Evolutionary conservation across 169 alveolate species (phyloP).

Genomic region (Plasmodium sp.): DNA sequence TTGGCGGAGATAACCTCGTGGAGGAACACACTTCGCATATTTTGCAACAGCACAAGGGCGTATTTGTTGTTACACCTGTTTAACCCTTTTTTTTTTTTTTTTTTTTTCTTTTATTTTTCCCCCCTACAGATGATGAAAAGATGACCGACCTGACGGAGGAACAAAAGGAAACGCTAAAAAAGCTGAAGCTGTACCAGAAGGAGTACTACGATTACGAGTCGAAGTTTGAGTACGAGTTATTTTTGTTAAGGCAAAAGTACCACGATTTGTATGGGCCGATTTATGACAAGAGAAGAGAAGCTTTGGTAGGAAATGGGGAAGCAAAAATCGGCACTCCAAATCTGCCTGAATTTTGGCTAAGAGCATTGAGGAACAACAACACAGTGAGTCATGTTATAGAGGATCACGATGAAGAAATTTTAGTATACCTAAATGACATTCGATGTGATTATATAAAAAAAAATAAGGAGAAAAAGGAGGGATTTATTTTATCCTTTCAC

Average conservation of each 20-base stretch:
- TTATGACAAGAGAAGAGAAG: conserved; percentile 78
- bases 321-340: conserved; percentile 66
- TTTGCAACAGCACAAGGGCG: not conserved
- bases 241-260: conserved; percentile 83
- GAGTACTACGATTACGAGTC: conserved; percentile 83
- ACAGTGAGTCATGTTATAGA: conserved; percentile 83
- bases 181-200: conserved; percentile 79
- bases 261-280: conserved; percentile 82
- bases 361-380: conserved; percentile 86
- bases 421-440: conserved; percentile 83
- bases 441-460: conserved; percentile 85
- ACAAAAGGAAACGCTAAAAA: conserved; percentile 79
- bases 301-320: conserved; percentile 67
- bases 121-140: conserved; percentile 34
- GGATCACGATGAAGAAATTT: conserved; percentile 83
- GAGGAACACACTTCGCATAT: not conserved
- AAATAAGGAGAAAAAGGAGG: conserved; percentile 84
- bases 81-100: conserved; percentile 1
- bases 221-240: conserved; percentile 82
- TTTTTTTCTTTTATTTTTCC: not conserved
- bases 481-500: conserved; percentile 81
- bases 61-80: not conserved
- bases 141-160: conserved; percentile 82
- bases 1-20: not conserved
- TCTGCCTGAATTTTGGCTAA: conserved; percentile 86